phyloP scores from a whole-genome alignment of 1,139 yeast species.

The Debaryomyces fabryi region DNA sequence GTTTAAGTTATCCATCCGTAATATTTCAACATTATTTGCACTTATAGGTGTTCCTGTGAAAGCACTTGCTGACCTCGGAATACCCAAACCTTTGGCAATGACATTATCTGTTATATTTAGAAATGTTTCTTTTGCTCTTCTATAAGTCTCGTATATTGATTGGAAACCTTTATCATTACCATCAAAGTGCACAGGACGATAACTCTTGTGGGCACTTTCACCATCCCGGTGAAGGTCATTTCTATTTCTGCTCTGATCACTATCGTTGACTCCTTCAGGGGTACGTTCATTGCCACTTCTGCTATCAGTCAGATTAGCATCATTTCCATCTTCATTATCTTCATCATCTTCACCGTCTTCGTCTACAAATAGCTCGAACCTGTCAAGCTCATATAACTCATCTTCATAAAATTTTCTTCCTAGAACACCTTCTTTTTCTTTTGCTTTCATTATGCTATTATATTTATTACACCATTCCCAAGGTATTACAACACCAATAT shows the following conservation, averaged over 20 bases:
- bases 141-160: slow-evolving; percentile 17
- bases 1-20: background rate
- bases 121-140: slow-evolving; percentile 39
- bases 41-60: slow-evolving; percentile 19
- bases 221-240: background rate
- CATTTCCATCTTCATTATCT: slow-evolving; percentile 15
- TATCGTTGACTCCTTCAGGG: background rate
- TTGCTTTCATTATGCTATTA: slow-evolving; percentile 58
- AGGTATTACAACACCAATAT: slow-evolving; percentile 73
- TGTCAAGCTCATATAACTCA: slow-evolving; percentile 50
- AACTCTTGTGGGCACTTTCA: background rate
- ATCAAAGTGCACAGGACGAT: background rate
- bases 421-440: slow-evolving; percentile 75
- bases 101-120: slow-evolving; percentile 54
- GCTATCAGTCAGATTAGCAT: slow-evolving; percentile 1
- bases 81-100: slow-evolving; percentile 63
- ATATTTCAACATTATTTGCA: background rate
- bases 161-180: background rate
- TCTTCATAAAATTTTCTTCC: slow-evolving; percentile 82
- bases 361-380: slow-evolving; percentile 46
- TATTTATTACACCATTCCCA: slow-evolving; percentile 90
- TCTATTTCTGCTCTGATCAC: slow-evolving; percentile 2
- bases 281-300: slow-evolving; percentile 6
- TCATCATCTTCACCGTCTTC: slow-evolving; percentile 25
- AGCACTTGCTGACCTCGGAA: slow-evolving; percentile 55